These are phyloP conservation scores for Tieghemiomyces parasiticus DNA, from an alignment of 192 early-diverging fungal species.

Conservation along the genomic window DNA sequence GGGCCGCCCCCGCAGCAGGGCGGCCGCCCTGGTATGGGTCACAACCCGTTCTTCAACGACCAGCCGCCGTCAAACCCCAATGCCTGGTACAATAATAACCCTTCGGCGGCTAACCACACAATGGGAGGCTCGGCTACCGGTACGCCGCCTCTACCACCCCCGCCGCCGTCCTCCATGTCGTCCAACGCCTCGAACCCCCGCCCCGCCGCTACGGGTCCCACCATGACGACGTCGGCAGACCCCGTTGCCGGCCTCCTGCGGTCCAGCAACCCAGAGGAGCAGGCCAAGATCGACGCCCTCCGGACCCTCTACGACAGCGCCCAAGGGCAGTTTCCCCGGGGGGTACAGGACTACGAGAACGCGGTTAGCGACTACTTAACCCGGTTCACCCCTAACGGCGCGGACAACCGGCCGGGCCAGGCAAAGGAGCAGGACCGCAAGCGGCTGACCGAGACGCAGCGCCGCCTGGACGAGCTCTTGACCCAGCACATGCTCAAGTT, in stretches of 20 bases:
- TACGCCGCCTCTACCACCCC: no score
- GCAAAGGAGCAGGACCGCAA: neutral
- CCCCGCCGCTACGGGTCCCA: no score
- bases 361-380: conserved; percentile 1
- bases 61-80: no score
- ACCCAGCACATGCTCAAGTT: neutral
- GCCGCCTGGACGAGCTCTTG: neutral
- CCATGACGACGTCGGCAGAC: no score
- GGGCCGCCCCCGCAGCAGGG: no score
- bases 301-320: neutral
- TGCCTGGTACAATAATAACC: no score
- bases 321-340: neutral
- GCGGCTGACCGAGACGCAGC: neutral
- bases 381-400: neutral
- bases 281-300: neutral
- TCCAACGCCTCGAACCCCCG: no score
- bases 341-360: neutral
- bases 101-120: no score
- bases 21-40: no score
- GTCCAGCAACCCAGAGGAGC: conserved; percentile 4
- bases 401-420: neutral
- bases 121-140: no score
- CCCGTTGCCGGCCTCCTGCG: neutral
- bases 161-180: no score
- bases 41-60: no score